Evolutionary conservation across 306 rosid genomes (phyloP).

Genomic region (Cucumis hystrix): DNA sequence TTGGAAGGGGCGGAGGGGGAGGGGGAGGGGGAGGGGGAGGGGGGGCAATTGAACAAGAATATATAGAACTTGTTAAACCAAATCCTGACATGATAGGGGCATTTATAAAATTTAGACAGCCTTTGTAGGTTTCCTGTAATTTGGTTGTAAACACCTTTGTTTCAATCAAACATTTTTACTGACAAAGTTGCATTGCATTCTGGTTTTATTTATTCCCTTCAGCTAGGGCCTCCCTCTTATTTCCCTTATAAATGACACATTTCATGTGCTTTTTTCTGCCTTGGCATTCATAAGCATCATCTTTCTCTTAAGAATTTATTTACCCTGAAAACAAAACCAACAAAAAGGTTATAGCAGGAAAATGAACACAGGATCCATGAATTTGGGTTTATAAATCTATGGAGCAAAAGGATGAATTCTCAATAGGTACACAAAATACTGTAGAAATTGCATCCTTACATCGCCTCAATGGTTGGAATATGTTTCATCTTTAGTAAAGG

Average conservation of each 20-base stretch:
- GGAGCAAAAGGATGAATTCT: not conserved
- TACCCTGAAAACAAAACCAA: not conserved
- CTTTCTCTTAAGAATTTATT: not conserved
- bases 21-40: not conserved
- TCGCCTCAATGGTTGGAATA: not conserved
- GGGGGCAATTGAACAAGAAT: not conserved
- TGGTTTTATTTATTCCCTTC: not conserved
- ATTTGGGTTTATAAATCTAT: not conserved
- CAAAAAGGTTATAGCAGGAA: not conserved
- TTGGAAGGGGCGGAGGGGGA: not conserved
- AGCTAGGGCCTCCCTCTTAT: not conserved
- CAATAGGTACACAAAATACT: not conserved
- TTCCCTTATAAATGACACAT: slow-evolving; percentile 1
- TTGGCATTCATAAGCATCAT: not conserved
- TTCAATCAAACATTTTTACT: not conserved
- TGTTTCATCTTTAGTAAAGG: slow-evolving; percentile 3
- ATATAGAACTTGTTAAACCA: not conserved
- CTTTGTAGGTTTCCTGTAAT: not conserved
- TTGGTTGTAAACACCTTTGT: not conserved
- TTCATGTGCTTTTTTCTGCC: not conserved
- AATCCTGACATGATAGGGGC: slow-evolving; percentile 1
- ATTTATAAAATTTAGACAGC: not conserved
- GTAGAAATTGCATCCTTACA: not conserved
- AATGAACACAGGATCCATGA: not conserved
- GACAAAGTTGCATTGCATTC: not conserved